phyloP scores from a whole-genome alignment of 805 yeast genomes.

The Yarrowia sp. region DNA sequence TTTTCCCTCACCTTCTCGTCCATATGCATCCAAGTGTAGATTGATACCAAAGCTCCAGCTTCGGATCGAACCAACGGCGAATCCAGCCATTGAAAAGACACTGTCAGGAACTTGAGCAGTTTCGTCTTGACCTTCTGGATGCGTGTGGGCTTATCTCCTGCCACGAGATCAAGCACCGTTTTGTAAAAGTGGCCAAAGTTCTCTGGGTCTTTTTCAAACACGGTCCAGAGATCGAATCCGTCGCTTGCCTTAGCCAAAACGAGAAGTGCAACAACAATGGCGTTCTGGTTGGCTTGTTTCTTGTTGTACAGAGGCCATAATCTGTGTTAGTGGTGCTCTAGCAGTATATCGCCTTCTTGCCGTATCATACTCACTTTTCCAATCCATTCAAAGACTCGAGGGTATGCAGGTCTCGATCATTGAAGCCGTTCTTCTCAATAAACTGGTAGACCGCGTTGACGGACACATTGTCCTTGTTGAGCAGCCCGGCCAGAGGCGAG shows the following conservation, averaged over 20 bases:
- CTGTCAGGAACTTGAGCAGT: slow-evolving; percentile 46
- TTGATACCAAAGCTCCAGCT: slow-evolving; percentile 50
- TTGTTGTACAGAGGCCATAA: slow-evolving; percentile 24
- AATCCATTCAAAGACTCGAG: slow-evolving; percentile 34
- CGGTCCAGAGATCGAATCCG: slow-evolving; percentile 39
- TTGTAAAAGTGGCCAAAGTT: slow-evolving; percentile 49
- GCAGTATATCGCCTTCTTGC: too few relatives aligned
- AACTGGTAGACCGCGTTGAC: slow-evolving; percentile 8
- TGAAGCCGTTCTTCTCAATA: slow-evolving; percentile 31
- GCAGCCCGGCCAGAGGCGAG: slow-evolving; percentile 17
- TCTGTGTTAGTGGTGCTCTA: slow-evolving; percentile 13
- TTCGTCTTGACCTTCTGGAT: slow-evolving; percentile 38
- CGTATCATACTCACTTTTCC: slow-evolving; percentile 22
- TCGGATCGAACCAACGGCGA: slow-evolving; percentile 43
- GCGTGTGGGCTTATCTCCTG: slow-evolving; percentile 36
- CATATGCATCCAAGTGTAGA: slow-evolving; percentile 51
- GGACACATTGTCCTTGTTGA: slow-evolving; percentile 31
- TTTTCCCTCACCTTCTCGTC: slow-evolving; percentile 41
- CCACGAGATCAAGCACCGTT: slow-evolving; percentile 47
- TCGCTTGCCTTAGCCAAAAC: slow-evolving; percentile 22
- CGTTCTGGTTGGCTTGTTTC: slow-evolving; percentile 11
- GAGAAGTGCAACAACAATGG: slow-evolving; percentile 20
- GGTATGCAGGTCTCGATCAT: slow-evolving; percentile 32
- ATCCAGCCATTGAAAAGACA: slow-evolving; percentile 45
- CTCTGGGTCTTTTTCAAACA: slow-evolving; percentile 43